Conservation (phyloP, 768 basidiomycete species). For the Mycena metata region DNA sequence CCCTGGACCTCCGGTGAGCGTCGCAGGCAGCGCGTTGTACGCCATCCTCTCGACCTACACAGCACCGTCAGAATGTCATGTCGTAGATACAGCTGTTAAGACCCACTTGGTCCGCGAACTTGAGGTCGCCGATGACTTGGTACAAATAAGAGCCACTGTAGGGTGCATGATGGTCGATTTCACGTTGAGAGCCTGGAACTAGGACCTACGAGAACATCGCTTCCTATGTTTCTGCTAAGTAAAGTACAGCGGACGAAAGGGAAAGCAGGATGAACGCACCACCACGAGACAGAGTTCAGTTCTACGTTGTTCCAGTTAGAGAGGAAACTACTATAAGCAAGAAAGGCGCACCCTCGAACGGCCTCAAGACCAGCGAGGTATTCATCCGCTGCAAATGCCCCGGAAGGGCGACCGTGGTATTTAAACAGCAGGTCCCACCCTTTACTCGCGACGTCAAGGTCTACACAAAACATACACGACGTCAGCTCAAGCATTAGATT, state of each 20-base stretch:
- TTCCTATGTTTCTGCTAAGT: slow-evolving; percentile 52
- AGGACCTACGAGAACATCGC: slow-evolving; percentile 69
- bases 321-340: not conserved
- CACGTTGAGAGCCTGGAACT: not conserved
- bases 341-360: slow-evolving; percentile 56
- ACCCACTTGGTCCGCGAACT: slow-evolving; percentile 62
- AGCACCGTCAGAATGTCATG: not conserved
- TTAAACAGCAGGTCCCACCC: slow-evolving; percentile 71
- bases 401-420: slow-evolving; percentile 70
- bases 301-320: slow-evolving; percentile 43
- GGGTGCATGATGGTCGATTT: not conserved
- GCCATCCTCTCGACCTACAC: slow-evolving; percentile 52
- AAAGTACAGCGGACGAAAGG: not conserved
- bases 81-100: not conserved
- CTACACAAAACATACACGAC: slow-evolving; percentile 42
- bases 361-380: slow-evolving; percentile 68
- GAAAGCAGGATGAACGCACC: slow-evolving; percentile 47
- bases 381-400: slow-evolving; percentile 69
- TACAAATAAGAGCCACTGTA: slow-evolving; percentile 66
- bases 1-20: slow-evolving; percentile 52
- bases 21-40: slow-evolving; percentile 57
- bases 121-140: slow-evolving; percentile 68
- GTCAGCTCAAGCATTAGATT: not conserved
- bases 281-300: slow-evolving; percentile 70
- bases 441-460: slow-evolving; percentile 62